Evolutionary conservation across 352 stramenopile species (phyloP), one percentile per base, ranked within the genome.

Genomic region (Globisporangium alternatum): DNA sequence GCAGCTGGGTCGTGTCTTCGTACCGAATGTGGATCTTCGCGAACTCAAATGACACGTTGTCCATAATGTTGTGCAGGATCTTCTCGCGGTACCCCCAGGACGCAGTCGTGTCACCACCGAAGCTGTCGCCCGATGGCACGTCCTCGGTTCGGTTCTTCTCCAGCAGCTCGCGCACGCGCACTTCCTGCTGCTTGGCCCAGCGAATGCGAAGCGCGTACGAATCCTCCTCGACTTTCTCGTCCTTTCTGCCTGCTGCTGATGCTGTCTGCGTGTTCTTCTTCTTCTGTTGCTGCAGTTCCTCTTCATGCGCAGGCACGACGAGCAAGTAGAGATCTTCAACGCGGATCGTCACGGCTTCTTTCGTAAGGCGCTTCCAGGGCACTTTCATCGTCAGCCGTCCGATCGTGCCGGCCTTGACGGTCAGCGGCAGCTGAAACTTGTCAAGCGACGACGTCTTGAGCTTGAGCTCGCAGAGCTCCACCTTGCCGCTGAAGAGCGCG

Each of bases 41-140:
- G 48, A 94, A 81, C 70, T 95, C 83, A 53, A 95, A 83, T 30
- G 78, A 85, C 1, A 94, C 79, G 52, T 95, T 95, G 64, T 95
- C 83, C 9, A 94, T 57, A 49, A 95, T 89, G 17, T 86, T 91
- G 68, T 90, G 86, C 17, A 93, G 47, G 21, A 95, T 93, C 56
- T 91, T 89, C 37, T 94, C 85, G 17, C 83, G 79, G 48, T 89
- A 92, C 12, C 85, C 82, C 83, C 84, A 93, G 0, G 72, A 74
- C 0, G 79, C 78, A 2, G 81, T 89, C 19, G 75, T 74, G 51
- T 90, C 85, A 4, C 70, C 37, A 67, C 70, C 19, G 15, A 56
- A 25, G 44, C 45, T 43, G 31, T 55, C 22, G 21, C 25, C 58
- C 8, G 60, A 57, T 13, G 77, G 59, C 0, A 64, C 71, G n/a